Evolutionary conservation across 768 basidiomycete species (phyloP).

Genomic region (Amanita brunnescens): DNA sequence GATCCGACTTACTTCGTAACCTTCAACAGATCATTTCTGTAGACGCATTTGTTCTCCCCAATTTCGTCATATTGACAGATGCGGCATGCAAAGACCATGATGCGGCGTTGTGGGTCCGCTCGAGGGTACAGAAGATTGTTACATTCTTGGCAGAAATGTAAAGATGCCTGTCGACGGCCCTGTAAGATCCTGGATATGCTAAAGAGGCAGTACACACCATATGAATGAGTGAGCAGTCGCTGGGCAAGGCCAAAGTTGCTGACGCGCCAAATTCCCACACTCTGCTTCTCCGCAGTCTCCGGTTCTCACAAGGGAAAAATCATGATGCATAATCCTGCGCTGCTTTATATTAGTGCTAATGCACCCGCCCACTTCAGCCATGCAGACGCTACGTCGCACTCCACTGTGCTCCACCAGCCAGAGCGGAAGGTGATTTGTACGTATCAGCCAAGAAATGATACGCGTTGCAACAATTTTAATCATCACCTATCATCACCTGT

Average conservation of each 20-base stretch:
- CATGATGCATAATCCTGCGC: no score
- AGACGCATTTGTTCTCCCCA: constrained; percentile 83
- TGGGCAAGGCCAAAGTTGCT: background rate
- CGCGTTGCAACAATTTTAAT: no score
- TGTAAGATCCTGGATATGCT: background rate
- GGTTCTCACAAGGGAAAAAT: background rate
- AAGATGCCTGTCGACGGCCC: constrained; percentile 49
- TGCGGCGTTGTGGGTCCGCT: constrained; percentile 76
- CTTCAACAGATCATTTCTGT: constrained; percentile 86
- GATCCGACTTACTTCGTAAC: constrained; percentile 69
- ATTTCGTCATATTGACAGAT: constrained; percentile 85
- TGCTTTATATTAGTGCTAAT: no score
- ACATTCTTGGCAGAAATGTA: constrained; percentile 91
- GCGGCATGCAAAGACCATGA: constrained; percentile 86
- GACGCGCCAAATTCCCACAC: background rate
- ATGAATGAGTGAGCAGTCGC: background rate
- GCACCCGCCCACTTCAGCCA: no score
- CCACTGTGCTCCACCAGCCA: no score
- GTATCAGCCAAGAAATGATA: no score
- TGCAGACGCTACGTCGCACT: no score
- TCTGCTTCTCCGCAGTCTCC: no score
- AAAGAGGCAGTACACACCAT: background rate
- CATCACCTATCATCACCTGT: no score
- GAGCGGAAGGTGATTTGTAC: no score
- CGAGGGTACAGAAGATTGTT: constrained; percentile 93